Evolutionary conservation across 2,329 filamentous ascomycete genomes (phyloP).

Genomic region (Trichoderma lentiforme): DNA sequence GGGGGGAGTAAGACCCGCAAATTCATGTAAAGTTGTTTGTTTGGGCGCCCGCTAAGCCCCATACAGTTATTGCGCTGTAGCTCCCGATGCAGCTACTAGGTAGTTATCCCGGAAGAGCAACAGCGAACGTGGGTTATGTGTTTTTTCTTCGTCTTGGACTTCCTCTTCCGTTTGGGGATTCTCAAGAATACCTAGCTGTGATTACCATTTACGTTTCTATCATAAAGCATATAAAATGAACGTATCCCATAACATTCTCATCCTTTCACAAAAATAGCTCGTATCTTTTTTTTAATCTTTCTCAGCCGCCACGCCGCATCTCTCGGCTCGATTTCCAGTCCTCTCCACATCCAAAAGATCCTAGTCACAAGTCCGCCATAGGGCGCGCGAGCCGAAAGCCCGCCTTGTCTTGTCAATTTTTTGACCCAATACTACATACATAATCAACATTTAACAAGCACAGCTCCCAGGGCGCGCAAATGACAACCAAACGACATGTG

Average conservation of each 20-base stretch:
- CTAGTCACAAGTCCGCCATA: not conserved
- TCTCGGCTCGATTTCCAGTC: not conserved
- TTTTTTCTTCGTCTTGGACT: not conserved
- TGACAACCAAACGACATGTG: constrained; percentile 2
- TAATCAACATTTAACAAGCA: not conserved
- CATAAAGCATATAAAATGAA: not conserved
- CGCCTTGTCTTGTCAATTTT: not conserved
- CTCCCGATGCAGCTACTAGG: not conserved
- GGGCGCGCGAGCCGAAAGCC: not conserved
- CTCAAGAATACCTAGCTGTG: no score
- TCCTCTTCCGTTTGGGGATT: not conserved
- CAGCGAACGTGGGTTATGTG: not conserved
- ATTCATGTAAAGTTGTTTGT: not conserved
- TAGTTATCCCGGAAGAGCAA: not conserved
- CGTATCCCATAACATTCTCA: not conserved
- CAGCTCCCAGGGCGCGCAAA: not conserved
- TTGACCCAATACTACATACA: not conserved
- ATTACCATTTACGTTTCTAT: not conserved
- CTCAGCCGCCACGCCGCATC: not conserved
- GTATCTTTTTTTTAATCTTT: not conserved
- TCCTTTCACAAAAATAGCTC: not conserved
- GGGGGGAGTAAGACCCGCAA: not conserved
- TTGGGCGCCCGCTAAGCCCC: not conserved
- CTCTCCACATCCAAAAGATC: not conserved
- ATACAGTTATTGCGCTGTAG: not conserved